Evolutionary conservation across 2,329 filamentous ascomycete species (phyloP), one percentile per base, ranked within the genome.

Genomic region (Ceratocystis ficicola): DNA sequence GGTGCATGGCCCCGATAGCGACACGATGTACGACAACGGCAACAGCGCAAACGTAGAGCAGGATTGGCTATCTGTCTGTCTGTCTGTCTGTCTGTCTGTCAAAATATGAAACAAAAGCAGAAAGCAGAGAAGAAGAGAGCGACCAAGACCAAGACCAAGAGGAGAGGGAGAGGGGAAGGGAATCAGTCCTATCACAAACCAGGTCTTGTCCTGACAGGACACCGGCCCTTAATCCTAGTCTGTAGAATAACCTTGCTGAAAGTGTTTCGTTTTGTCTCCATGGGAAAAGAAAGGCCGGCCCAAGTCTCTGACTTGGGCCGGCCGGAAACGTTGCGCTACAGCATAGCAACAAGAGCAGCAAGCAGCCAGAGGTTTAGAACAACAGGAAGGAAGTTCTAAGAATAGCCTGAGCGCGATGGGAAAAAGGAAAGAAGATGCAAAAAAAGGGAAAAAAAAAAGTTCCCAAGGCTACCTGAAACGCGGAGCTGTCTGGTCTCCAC

Each of bases 391-490:
- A 57, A 57, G 52, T 15, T 41, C 36, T 41, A 41, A 41, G 15
- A 41, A 41, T 41, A 41, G 36, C 10, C 10, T 4, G 22, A 32
- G 17, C n/a, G 17, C 30, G 22, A 10, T 5, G 4, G n/a, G 10
- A 5, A 25, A 36, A 17, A 12, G 15, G 2, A 48, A 48, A 48
- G 15, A 46, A 15, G 44, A 46, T 17, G 15, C 2, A 17, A 12
- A 50, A 17, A 7, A 44, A 7, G 3, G 1, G 8, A 28, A 25
- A 7, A 15, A 50, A 48, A 63, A 63, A 63, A 32, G 32, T 20
- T 8, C 36, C 61, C 44, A 41, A 63, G 44, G 28, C 61, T 15
- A 63, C 61, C 61, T 63, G 61, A 63, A 63, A 63, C 61, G 25
- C 61, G 61, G 44, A 63, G 61, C 15, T 57, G 52, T 57, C 20